Evolutionary conservation across 2,329 filamentous ascomycete genomes (phyloP).

Genomic region (Fusarium succisae): DNA sequence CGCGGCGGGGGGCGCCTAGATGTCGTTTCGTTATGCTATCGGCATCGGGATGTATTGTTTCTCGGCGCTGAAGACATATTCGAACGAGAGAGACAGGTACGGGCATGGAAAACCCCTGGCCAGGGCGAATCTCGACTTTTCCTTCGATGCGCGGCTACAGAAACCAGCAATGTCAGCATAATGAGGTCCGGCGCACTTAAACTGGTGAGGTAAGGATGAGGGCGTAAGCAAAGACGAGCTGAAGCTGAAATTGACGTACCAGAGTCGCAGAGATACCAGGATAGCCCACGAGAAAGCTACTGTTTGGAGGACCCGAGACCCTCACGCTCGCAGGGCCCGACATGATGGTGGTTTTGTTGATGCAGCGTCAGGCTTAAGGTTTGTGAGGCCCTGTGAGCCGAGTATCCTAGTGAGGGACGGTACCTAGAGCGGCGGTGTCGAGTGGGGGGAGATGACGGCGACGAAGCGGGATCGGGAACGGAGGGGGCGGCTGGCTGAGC

Average conservation of each 20-base stretch:
- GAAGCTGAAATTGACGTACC: constrained; percentile 66
- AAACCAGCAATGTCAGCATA: constrained; percentile 29
- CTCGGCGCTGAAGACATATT: constrained; percentile 90
- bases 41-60: constrained; percentile 95
- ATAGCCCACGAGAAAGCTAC: constrained; percentile 95
- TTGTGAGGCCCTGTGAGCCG: constrained; percentile 21
- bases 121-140: constrained; percentile 94
- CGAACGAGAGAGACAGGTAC: constrained; percentile 92
- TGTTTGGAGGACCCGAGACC: constrained; percentile 96
- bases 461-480: constrained; percentile 26
- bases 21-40: constrained; percentile 94
- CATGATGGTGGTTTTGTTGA: constrained; percentile 35
- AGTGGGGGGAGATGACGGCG: constrained; percentile 36
- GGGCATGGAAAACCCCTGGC: constrained; percentile 84
- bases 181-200: constrained; percentile 16
- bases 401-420: constrained; percentile 16
- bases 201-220: not conserved
- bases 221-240: constrained; percentile 20
- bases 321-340: constrained; percentile 70
- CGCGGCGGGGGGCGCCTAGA: constrained; percentile 87
- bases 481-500: constrained; percentile 33
- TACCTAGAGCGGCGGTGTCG: constrained; percentile 33
- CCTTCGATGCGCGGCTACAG: constrained; percentile 92
- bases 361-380: constrained; percentile 3
- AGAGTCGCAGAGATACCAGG: constrained; percentile 97